Conservation (phyloP, 108 stramenopile genomes). For the Nitzschia putrida region DNA sequence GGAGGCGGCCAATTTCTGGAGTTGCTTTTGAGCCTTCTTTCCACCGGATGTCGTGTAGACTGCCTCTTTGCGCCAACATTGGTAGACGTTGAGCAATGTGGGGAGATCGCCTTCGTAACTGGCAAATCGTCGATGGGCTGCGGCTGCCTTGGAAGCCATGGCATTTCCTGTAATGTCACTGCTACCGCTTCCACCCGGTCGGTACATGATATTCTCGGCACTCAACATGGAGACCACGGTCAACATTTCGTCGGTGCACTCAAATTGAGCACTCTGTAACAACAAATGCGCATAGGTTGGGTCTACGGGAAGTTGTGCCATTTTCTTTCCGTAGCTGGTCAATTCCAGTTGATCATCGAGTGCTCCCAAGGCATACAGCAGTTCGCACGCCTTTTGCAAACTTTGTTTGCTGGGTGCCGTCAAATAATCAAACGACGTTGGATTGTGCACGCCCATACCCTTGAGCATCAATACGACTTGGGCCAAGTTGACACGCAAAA, state of each 20-base stretch:
- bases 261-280: constrained; percentile 62
- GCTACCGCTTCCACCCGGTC: constrained; percentile 83
- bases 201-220: constrained; percentile 93
- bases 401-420: constrained; percentile 58
- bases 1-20: constrained; percentile 30
- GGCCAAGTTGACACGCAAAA: constrained; percentile 80
- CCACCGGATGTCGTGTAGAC: constrained; percentile 42
- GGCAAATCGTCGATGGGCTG: constrained; percentile 73
- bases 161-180: constrained; percentile 57
- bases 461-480: constrained; percentile 91
- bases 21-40: constrained; percentile 36
- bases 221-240: constrained; percentile 94
- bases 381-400: constrained; percentile 63
- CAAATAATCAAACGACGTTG: constrained; percentile 86
- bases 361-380: constrained; percentile 63
- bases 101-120: constrained; percentile 94
- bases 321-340: constrained; percentile 70
- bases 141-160: constrained; percentile 68
- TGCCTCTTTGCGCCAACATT: constrained; percentile 85
- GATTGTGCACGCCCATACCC: constrained; percentile 91
- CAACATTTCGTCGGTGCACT: constrained; percentile 88
- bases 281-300: constrained; percentile 77
- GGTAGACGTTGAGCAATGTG: constrained; percentile 90
- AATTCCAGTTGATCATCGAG: constrained; percentile 64
- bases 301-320: constrained; percentile 81